Base-by-base conservation (phyloP, 2,329 filamentous ascomycete species). In the Amylocarpus encephaloides region DNA sequence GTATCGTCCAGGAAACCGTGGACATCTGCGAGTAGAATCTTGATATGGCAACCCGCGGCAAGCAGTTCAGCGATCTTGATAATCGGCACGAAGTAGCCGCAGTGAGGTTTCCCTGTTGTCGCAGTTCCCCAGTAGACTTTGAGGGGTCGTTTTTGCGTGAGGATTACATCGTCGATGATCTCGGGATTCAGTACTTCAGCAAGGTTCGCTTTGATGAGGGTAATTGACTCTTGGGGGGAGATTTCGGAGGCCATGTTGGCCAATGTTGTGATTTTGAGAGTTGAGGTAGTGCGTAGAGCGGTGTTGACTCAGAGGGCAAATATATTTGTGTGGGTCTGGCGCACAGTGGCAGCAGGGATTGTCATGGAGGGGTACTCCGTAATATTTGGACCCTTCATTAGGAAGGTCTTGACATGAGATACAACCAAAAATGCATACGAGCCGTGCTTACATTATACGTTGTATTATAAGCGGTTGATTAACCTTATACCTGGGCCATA, bases 61-160 rank as follows among this genome's bases (percentile, higher is more conserved):
- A 96, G 80, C 63, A 95, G 82, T 67, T 96, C 85, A 35, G 89
- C 90, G 55, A 96, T 86, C 71, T 96, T 96, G 65, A 95, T 80
- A 61, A 86, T 85, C 5, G 90, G 85, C 5, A 64, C 62, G 26
- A 95, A 88, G 76, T 95, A 95, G 60, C 88, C 91, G 66, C 82
- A 87, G 69, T 96, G 91, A 48, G 90, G 90, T 53, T 84, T 78
- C n/a, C 89, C 89, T 10, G 62, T 64, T 4, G 62, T 61, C 26
- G 62, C 62, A 0, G 89, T 94, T 13, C 88, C 80, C 88, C 88
- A 94, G 80, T 95, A 95, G 68, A 94, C 81, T 66, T 83, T 85
- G 46, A 88, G 77, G 48, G 82, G 79, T 42, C 84, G 78, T 48
- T 88, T 83, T 66, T 87, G 77, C 52, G 81, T 81, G 57, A 85